These are phyloP conservation scores for Elaeis oleifera DNA, from an alignment of 202 grass and related monocot species.

Conservation along the genomic window DNA sequence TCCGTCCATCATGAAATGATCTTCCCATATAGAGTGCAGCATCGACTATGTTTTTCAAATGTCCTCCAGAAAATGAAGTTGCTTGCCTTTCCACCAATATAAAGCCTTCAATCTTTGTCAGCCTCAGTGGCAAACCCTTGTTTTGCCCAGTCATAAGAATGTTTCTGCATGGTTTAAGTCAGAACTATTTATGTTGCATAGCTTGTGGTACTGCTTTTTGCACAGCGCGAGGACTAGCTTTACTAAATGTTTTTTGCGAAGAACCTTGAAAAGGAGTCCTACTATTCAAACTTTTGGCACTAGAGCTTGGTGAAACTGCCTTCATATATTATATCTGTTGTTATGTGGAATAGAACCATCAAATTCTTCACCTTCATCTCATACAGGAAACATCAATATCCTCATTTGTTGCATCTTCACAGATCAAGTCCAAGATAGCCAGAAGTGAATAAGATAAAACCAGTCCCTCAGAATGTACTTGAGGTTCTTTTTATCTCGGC, in stretches of 20 bases:
- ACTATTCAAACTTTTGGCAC: slow-evolving; percentile 36
- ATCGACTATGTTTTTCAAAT: slow-evolving; percentile 67
- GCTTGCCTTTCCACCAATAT: slow-evolving; percentile 53
- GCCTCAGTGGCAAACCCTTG: slow-evolving; percentile 47
- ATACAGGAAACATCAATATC: slow-evolving; percentile 53
- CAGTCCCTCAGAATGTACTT: slow-evolving; percentile 32
- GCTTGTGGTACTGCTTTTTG: slow-evolving; percentile 41
- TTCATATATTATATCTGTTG: slow-evolving; percentile 43
- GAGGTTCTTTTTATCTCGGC: slow-evolving; percentile 39
- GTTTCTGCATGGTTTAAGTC: slow-evolving; percentile 35
- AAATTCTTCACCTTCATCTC: slow-evolving; percentile 46
- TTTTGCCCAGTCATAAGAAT: slow-evolving; percentile 79
- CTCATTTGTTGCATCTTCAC: slow-evolving; percentile 79
- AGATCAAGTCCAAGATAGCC: slow-evolving; percentile 81
- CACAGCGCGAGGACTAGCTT: slow-evolving; percentile 22
- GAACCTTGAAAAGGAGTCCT: slow-evolving; percentile 50
- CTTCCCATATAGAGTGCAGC: slow-evolving; percentile 85
- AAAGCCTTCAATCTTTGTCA: slow-evolving; percentile 78
- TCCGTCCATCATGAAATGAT: slow-evolving; percentile 86
- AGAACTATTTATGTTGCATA: slow-evolving; percentile 45
- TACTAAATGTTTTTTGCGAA: slow-evolving; percentile 40
- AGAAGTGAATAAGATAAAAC: slow-evolving; percentile 80
- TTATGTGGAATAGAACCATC: slow-evolving; percentile 48
- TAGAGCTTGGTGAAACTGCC: slow-evolving; percentile 52
- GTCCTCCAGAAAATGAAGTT: slow-evolving; percentile 59